Conservation (phyloP, 1,284 basidiomycete species). For the Sanguinoderma infundibulare region DNA sequence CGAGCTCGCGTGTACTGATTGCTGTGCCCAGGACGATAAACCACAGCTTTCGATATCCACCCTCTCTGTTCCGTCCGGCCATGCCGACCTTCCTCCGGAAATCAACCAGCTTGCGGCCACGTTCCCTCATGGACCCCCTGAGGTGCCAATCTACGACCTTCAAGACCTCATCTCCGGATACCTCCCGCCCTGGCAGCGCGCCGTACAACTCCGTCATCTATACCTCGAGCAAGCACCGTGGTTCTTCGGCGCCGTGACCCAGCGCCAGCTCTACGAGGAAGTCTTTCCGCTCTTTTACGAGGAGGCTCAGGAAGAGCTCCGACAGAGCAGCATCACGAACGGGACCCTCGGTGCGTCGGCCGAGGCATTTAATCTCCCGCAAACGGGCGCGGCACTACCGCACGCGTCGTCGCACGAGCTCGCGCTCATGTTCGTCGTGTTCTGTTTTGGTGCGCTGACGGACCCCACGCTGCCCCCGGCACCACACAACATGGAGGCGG, state of each 20-base stretch:
- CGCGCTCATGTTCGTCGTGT: conserved; percentile 60
- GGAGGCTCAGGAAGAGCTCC: conserved; percentile 38
- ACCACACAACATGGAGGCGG: conserved; percentile 61
- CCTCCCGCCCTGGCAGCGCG: conserved; percentile 63
- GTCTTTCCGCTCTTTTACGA: conserved; percentile 68
- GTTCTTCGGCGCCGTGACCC: conserved; percentile 74
- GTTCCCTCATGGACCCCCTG: conserved; percentile 54
- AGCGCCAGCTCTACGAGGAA: conserved; percentile 64
- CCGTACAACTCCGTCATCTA: conserved; percentile 56
- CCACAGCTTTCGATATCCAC: conserved; percentile 10
- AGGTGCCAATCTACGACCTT: conserved; percentile 37
- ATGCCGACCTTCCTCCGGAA: conserved; percentile 30
- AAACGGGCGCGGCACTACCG: conserved; percentile 16
- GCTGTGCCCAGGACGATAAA: conserved; percentile 25
- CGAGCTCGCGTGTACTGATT: background rate
- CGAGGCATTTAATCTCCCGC: conserved; percentile 25
- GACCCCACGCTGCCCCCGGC: conserved; percentile 61
- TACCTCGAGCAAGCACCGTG: conserved; percentile 76
- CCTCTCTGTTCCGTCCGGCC: conserved; percentile 4
- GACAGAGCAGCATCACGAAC: background rate
- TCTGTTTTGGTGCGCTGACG: conserved; percentile 63
- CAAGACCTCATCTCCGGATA: conserved; percentile 50
- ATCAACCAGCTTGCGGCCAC: conserved; percentile 51
- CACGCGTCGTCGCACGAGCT: conserved; percentile 51
- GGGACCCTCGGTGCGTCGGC: conserved; percentile 17